These are phyloP conservation scores for Hypoxylon sp. DNA, from an alignment of 2,329 filamentous ascomycete genomes.

Conservation along the genomic window DNA sequence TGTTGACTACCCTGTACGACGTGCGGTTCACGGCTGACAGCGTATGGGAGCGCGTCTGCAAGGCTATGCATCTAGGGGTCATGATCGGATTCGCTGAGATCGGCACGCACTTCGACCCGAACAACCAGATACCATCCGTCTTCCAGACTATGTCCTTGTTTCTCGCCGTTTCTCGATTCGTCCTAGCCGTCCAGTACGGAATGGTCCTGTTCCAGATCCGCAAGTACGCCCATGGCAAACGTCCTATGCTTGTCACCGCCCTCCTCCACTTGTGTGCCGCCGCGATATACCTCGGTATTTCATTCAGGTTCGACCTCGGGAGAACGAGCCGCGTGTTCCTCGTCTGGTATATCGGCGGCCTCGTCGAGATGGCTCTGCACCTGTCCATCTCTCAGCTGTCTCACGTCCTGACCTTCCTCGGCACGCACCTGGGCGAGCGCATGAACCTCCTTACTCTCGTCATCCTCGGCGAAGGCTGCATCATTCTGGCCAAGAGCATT, in stretches of 20 bases:
- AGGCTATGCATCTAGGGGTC: constrained; percentile 67
- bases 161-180: constrained; percentile 61
- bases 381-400: constrained; percentile 63
- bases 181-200: constrained; percentile 62
- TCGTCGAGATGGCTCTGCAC: constrained; percentile 59
- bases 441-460: constrained; percentile 71
- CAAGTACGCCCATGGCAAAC: constrained; percentile 49
- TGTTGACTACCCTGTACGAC: constrained; percentile 69
- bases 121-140: constrained; percentile 48
- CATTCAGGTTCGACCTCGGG: constrained; percentile 49
- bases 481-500: constrained; percentile 62
- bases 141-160: constrained; percentile 56
- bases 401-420: constrained; percentile 65
- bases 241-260: constrained; percentile 50
- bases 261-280: constrained; percentile 47
- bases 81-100: constrained; percentile 72
- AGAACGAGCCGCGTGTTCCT: constrained; percentile 48
- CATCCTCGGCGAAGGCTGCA: constrained; percentile 71
- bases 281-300: constrained; percentile 52
- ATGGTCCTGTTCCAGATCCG: constrained; percentile 55
- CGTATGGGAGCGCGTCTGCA: constrained; percentile 66
- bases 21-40: constrained; percentile 71
- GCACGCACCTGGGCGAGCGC: constrained; percentile 69
- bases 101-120: constrained; percentile 56
- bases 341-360: constrained; percentile 62